Evolutionary conservation across 2,329 filamentous ascomycete genomes (phyloP).

Genomic region (Alternaria sp.): DNA sequence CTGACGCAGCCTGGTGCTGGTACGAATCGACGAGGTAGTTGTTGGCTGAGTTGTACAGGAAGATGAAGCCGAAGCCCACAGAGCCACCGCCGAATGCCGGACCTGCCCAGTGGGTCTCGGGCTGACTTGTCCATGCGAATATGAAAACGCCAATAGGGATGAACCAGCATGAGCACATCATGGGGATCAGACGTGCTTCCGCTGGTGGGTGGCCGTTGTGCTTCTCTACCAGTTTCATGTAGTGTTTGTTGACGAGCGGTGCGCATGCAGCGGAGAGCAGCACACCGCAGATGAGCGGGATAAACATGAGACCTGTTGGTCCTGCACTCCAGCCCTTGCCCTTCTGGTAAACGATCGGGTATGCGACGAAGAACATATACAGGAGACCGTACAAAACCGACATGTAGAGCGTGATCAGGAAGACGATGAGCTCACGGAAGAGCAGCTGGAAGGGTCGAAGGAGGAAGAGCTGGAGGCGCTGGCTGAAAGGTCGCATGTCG

Average conservation of each 20-base stretch:
- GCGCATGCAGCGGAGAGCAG: constrained; percentile 69
- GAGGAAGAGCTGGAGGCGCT: constrained; percentile 76
- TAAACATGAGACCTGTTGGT: constrained; percentile 84
- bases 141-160: constrained; percentile 72
- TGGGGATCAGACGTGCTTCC: constrained; percentile 79
- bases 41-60: constrained; percentile 74
- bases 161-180: constrained; percentile 63
- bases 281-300: constrained; percentile 79
- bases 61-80: constrained; percentile 82
- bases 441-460: constrained; percentile 85
- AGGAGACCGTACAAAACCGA: constrained; percentile 76
- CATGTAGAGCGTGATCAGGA: constrained; percentile 86
- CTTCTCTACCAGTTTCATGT: constrained; percentile 67
- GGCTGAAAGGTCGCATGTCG: constrained; percentile 70
- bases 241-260: constrained; percentile 81
- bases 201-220: constrained; percentile 76
- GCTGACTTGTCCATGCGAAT: constrained; percentile 73
- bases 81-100: constrained; percentile 69
- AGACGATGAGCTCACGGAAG: constrained; percentile 82
- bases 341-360: constrained; percentile 71
- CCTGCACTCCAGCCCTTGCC: constrained; percentile 79
- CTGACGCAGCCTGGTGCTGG: constrained; percentile 78
- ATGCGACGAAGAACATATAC: constrained; percentile 71
- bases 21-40: constrained; percentile 67
- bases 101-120: constrained; percentile 70